phyloP scores from a whole-genome alignment of 2,329 filamentous ascomycete species.

The Pseudogymnoascus verrucosus region DNA sequence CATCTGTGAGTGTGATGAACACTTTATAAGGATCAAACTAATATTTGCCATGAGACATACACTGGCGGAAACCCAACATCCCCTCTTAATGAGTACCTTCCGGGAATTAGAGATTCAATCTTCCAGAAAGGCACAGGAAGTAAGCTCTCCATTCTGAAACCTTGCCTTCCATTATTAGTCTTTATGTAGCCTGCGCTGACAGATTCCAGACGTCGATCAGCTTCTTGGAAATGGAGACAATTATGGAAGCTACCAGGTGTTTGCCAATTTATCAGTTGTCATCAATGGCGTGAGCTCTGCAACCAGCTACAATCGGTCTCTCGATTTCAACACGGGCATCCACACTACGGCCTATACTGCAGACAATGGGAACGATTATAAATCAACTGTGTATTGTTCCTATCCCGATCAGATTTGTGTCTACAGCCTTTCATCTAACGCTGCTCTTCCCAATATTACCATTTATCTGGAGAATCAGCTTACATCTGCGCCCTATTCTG shows the following conservation, averaged over 20 bases:
- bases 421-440: constrained; percentile 20
- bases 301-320: constrained; percentile 32
- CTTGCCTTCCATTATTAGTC: not conserved
- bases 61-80: constrained; percentile 38
- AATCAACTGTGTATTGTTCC: constrained; percentile 37
- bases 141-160: constrained; percentile 14
- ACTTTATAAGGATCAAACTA: not conserved
- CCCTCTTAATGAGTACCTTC: constrained; percentile 29
- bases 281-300: constrained; percentile 28
- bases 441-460: constrained; percentile 32
- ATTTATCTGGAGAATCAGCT: constrained; percentile 37
- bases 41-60: constrained; percentile 30
- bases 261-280: constrained; percentile 38
- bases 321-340: constrained; percentile 38
- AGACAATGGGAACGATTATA: constrained; percentile 25
- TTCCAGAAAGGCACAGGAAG: constrained; percentile 43
- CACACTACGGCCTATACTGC: constrained; percentile 31
- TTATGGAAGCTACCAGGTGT: constrained; percentile 40
- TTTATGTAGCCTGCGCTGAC: not conserved
- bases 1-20: constrained; percentile 23
- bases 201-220: constrained; percentile 26
- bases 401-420: constrained; percentile 32
- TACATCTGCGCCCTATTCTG: constrained; percentile 12
- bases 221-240: constrained; percentile 33
- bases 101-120: constrained; percentile 38